phyloP scores from a whole-genome alignment of 2,329 filamentous ascomycete species.

The Decorospora gaudefroyi region DNA sequence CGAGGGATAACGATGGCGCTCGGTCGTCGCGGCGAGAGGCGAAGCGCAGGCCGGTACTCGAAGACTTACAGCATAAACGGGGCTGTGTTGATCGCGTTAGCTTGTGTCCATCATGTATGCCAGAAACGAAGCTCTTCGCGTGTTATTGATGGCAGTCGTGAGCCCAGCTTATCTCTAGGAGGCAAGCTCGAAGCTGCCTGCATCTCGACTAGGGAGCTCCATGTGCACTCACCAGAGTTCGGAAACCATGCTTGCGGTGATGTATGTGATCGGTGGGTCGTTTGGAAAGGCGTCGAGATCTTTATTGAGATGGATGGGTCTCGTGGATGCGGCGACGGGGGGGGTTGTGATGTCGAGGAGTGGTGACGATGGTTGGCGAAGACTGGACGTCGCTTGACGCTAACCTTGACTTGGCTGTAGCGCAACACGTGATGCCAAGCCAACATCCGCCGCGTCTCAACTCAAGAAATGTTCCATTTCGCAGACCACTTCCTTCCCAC shows the following conservation, averaged over 20 bases:
- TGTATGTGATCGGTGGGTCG: conserved; percentile 25
- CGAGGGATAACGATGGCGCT: conserved; percentile 15
- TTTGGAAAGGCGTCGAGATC: conserved; percentile 30
- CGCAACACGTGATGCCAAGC: conserved; percentile 34
- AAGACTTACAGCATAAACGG: conserved; percentile 95
- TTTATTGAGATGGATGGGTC: conserved; percentile 37
- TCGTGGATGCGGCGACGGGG: conserved; percentile 35
- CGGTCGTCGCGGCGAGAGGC: conserved; percentile 27
- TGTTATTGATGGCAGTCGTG: conserved; percentile 21
- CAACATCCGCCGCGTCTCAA: conserved; percentile 6
- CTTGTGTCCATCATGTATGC: conserved; percentile 22
- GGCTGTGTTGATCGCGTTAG: conserved; percentile 61
- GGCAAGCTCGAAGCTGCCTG: conserved; percentile 47
- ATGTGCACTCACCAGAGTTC: conserved; percentile 75
- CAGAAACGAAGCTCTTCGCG: conserved; percentile 7
- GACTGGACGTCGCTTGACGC: conserved; percentile 31
- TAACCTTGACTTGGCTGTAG: conserved; percentile 24
- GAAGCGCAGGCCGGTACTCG: conserved; percentile 24
- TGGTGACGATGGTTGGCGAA: conserved; percentile 46
- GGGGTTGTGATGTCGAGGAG: conserved; percentile 37
- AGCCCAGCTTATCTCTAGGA: conserved; percentile 44
- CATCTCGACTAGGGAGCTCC: conserved; percentile 35
- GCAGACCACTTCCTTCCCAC: conserved; percentile 6
- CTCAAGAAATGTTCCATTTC: conserved; percentile 17
- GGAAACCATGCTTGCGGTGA: conserved; percentile 67